A percentile compares a stretch with the other conserved stretches of the same genome.
Evolutionary conservation across 2,329 filamentous ascomycete species (phyloP).

Genomic region (Parascedosporium putredinis): DNA sequence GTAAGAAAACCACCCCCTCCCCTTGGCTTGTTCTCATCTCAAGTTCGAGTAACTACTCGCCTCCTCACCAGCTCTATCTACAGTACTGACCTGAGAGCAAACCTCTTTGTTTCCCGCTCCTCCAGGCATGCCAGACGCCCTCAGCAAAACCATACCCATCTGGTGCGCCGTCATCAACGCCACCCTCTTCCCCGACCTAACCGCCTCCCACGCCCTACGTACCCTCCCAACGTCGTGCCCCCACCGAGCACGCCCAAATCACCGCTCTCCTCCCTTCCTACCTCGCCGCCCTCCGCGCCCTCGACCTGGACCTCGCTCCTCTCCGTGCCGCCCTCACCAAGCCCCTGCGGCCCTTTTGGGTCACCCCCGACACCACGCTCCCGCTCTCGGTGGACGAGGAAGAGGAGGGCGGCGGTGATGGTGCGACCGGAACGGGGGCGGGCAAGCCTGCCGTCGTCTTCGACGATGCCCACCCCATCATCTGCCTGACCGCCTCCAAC

Average conservation of each 20-base stretch:
- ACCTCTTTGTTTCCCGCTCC: too few relatives aligned
- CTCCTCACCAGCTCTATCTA: too few relatives aligned
- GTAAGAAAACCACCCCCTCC: slow-evolving; percentile 29
- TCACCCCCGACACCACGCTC: slow-evolving; percentile 56
- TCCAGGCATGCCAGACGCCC: slow-evolving; percentile 78
- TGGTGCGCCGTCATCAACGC: slow-evolving; percentile 86
- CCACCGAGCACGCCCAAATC: slow-evolving; percentile 75
- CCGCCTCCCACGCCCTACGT: slow-evolving; percentile 42
- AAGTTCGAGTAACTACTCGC: too few relatives aligned
- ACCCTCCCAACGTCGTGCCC: slow-evolving; percentile 65
- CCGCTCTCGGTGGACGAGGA: slow-evolving; percentile 13
- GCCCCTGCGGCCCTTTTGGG: slow-evolving; percentile 70
- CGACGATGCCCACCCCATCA: slow-evolving; percentile 55
- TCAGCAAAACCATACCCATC: slow-evolving; percentile 87
- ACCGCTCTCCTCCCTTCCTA: slow-evolving; percentile 47
- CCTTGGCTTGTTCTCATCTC: too few relatives aligned
- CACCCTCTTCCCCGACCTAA: slow-evolving; percentile 56
- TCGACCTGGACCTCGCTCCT: slow-evolving; percentile 48
- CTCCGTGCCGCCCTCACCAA: slow-evolving; percentile 51
- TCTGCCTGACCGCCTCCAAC: slow-evolving; percentile 78
- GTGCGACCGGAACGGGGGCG: too few relatives aligned
- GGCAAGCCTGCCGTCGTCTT: slow-evolving; percentile 27
- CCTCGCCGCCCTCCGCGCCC: slow-evolving; percentile 35
- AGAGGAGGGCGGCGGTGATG: neutral
- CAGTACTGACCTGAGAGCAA: too few relatives aligned